A percentile compares a stretch with the other conserved stretches of the same genome.
Conservation (phyloP, 495 filamentous ascomycete species). For the Cercophora sp. region DNA sequence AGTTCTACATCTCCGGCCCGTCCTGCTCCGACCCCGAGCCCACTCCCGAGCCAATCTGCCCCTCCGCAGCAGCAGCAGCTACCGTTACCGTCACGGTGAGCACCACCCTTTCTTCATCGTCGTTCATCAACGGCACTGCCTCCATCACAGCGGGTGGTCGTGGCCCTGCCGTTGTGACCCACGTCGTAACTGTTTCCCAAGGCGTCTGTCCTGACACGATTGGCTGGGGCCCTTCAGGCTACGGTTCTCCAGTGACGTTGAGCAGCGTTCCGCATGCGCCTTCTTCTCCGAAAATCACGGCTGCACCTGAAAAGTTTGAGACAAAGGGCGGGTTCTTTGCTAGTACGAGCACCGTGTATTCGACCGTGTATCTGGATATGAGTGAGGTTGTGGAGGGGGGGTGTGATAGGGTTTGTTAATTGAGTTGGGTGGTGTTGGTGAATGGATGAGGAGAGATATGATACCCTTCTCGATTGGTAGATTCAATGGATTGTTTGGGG, state of each 20-base stretch:
- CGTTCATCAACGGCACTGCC: slow-evolving; percentile 9
- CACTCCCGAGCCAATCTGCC: slow-evolving; percentile 16
- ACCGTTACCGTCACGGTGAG: slow-evolving; percentile 33
- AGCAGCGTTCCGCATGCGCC: slow-evolving; percentile 12
- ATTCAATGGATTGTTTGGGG: too few relatives aligned
- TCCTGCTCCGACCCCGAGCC: slow-evolving; percentile 18
- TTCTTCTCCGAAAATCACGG: slow-evolving; percentile 10
- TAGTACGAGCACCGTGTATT: slow-evolving; percentile 23
- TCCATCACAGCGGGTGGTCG: neutral
- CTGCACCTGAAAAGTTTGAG: neutral
- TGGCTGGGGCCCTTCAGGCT: slow-evolving; percentile 26
- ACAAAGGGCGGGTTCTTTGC: slow-evolving; percentile 2
- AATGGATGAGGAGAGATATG: too few relatives aligned
- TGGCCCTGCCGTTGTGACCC: neutral
- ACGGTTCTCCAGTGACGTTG: slow-evolving; percentile 21
- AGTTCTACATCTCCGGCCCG: slow-evolving; percentile 34
- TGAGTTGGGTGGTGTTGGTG: too few relatives aligned
- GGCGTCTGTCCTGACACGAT: slow-evolving; percentile 28
- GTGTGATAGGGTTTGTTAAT: too few relatives aligned
- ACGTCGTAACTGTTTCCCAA: slow-evolving; percentile 6
- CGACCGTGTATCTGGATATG: slow-evolving; percentile 26
- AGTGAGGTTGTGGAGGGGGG: slow-evolving; percentile 18
- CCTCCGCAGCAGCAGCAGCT: slow-evolving; percentile 22
- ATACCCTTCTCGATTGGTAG: too few relatives aligned
- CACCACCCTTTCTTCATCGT: slow-evolving; percentile 18